Percentiles rank a stretch among this genome's conserved stretches.
These are phyloP conservation scores for Chrysosporium queenslandicum DNA, from an alignment of 2,329 filamentous ascomycete species.

Conservation along the genomic window DNA sequence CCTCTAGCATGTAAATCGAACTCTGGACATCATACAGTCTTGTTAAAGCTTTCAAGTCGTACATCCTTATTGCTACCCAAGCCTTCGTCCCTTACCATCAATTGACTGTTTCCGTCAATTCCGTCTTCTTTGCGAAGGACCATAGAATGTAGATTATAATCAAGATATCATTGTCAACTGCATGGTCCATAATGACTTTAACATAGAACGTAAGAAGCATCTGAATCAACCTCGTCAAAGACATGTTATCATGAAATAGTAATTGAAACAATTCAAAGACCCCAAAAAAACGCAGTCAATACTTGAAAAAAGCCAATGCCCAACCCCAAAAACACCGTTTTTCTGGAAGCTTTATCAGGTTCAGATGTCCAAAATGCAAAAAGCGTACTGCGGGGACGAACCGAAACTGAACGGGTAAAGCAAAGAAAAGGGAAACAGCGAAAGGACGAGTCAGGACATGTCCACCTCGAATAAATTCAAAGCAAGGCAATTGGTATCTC, in stretches of 20 bases:
- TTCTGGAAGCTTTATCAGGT: too few species aligned
- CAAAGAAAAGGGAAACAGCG: background rate
- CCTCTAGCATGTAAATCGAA: too few species aligned
- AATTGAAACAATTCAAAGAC: too few species aligned
- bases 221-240: background rate
- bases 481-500: background rate
- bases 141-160: background rate
- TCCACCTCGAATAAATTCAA: background rate
- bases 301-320: too few species aligned
- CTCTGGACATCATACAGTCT: too few species aligned
- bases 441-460: too few species aligned
- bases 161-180: conserved; percentile 4
- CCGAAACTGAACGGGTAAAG: background rate
- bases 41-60: too few species aligned
- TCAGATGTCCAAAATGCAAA: too few species aligned
- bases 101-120: background rate
- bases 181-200: background rate
- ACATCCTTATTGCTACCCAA: too few species aligned
- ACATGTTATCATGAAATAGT: conserved; percentile 2
- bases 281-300: too few species aligned
- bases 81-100: too few species aligned
- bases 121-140: background rate
- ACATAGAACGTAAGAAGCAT: conserved; percentile 1
- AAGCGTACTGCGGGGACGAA: background rate
- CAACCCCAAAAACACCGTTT: too few species aligned